Evolutionary conservation across 306 rosid species (phyloP), one percentile per base, ranked within the genome.

Genomic region (Ormosia emarginata): DNA sequence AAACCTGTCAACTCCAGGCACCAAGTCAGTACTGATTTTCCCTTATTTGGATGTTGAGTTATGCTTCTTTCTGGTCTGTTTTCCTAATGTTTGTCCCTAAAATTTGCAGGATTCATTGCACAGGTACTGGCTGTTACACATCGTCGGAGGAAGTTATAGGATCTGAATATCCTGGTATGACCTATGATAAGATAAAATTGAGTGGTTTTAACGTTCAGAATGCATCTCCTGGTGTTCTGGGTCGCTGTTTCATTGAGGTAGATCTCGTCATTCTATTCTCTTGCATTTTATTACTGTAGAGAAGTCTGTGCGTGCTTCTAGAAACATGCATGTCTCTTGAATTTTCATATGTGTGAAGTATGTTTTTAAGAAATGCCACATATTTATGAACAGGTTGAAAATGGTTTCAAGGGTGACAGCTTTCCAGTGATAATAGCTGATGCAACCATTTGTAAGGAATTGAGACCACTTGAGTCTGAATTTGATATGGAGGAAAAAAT

Each of bases 181-280:
- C 47, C 6, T 85, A 79, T 80, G 97, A 94, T 75, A 89, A 91
- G 83, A 86, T 94, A 85, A 86, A 86, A 56, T 83, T 91, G 85
- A 66, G 80, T 62, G 86, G 86, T 74, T 91, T 91, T 74, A 86
- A 87, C 87, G 86, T 90, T 80, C 84, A 46, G 63, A 88, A 83
- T 87, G 80, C 83, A 67, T 90, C 92, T 61, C 92, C 90, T 2
- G 85, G 90, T 69, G 82, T 80, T 79, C 77, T 91, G 18, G 98
- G 97, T 75, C 98, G 98, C 81, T 88, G 91, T 90, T 92, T 92
- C 85, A 86, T 94, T 57, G 98, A 94, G 98, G 98, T 94, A 83
- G 74, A 39, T 55, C 68, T 70, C 81, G 14, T 9, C 13, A 37
- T 65, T 46, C 15, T 43, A 2, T 64, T 46, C 17, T 4, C 12